A percentile compares a stretch with the other conserved stretches of the same genome.
phyloP scores from a whole-genome alignment of 495 filamentous ascomycete genomes.

The Chaetomium cochliodes region DNA sequence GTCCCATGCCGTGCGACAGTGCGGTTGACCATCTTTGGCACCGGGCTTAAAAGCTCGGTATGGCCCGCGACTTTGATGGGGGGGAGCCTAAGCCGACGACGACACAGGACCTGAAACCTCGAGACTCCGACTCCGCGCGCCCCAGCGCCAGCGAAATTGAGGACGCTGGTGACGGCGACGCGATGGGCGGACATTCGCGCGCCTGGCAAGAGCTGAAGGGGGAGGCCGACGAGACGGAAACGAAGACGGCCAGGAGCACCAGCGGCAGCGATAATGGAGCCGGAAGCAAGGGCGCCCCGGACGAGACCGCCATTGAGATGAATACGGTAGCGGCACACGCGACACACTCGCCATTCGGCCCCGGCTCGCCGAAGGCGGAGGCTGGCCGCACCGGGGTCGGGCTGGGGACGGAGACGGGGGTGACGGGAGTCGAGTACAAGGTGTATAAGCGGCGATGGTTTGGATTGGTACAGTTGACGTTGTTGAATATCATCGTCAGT shows the following conservation, averaged over 20 bases:
- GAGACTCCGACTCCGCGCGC: not conserved
- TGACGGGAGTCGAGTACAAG: slow-evolving; percentile 50
- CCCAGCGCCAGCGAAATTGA: slow-evolving; percentile 3
- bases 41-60: slow-evolving; percentile 1
- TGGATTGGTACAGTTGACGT: slow-evolving; percentile 75
- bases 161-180: not conserved
- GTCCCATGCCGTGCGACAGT: slow-evolving; percentile 1
- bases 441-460: slow-evolving; percentile 92
- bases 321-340: slow-evolving; percentile 3
- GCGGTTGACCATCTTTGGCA: not conserved
- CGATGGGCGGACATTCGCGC: not conserved
- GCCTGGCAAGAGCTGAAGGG: slow-evolving; percentile 13
- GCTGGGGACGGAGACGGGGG: slow-evolving; percentile 5
- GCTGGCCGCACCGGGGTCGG: not conserved
- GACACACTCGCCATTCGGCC: not conserved
- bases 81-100: not conserved
- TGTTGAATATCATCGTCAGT: slow-evolving; percentile 89
- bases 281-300: not conserved
- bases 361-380: slow-evolving; percentile 10
- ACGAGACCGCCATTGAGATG: slow-evolving; percentile 26
- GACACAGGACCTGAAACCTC: not conserved
- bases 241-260: not conserved
- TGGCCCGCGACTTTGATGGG: slow-evolving; percentile 1
- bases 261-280: not conserved
- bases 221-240: not conserved